Evolutionary conservation across 352 stramenopile species (phyloP).

Genomic region (Elongisporangium senticosum): DNA sequence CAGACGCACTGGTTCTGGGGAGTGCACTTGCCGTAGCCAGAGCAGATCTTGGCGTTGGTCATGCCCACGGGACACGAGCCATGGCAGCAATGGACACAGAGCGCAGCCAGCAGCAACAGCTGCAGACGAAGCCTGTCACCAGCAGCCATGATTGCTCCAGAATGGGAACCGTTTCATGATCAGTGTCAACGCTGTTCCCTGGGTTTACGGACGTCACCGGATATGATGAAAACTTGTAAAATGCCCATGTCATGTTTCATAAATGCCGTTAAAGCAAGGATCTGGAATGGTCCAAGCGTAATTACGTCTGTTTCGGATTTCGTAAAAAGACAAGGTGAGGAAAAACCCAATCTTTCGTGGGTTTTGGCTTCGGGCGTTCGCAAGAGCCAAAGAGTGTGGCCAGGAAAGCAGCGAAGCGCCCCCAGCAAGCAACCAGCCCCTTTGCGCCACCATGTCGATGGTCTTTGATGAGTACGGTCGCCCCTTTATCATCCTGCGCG

Average conservation of each 20-base stretch:
- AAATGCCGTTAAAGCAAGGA: background rate
- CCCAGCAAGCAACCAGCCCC: constrained; percentile 2
- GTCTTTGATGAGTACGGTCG: constrained; percentile 99
- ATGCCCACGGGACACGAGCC: constrained; percentile 34
- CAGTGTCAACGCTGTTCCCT: background rate
- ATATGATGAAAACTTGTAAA: background rate
- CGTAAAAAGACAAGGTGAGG: constrained; percentile 8
- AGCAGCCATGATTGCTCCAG: background rate
- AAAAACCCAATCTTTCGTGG: constrained; percentile 4
- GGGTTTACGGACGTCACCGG: background rate
- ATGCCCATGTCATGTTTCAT: background rate
- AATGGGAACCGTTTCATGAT: background rate
- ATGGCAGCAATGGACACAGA: constrained; percentile 2
- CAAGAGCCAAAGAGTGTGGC: constrained; percentile 7
- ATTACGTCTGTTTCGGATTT: background rate
- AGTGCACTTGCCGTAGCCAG: constrained; percentile 46
- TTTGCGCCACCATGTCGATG: constrained; percentile 77
- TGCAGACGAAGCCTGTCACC: background rate
- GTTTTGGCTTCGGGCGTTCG: background rate
- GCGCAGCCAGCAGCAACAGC: background rate
- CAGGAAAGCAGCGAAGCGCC: constrained; percentile 12
- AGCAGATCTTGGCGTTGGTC: constrained; percentile 56
- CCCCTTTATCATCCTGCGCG: constrained; percentile 99
- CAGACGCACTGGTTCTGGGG: constrained; percentile 42
- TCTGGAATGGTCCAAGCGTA: constrained; percentile 1